Conservation (phyloP, 805 yeast species). For the Saccharomycopsis malanga region DNA sequence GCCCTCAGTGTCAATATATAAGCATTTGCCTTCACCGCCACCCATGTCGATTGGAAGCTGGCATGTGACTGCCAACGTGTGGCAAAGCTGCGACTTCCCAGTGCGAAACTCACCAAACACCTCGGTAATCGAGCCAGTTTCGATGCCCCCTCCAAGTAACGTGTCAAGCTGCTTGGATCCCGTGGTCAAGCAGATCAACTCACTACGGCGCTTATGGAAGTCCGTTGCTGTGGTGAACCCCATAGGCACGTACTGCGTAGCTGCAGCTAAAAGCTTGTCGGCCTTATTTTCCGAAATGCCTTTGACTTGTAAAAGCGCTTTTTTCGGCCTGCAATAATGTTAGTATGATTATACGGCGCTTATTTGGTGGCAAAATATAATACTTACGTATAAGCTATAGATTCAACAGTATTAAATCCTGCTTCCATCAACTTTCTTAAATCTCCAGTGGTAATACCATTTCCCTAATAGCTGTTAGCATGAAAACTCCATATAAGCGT, state of each 20-base stretch:
- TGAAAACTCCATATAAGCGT: slow-evolving; percentile 31
- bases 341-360: not conserved
- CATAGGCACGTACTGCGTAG: slow-evolving; percentile 82
- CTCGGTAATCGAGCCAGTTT: slow-evolving; percentile 95
- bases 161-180: slow-evolving; percentile 94
- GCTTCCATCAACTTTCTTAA: slow-evolving; percentile 72
- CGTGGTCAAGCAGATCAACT: slow-evolving; percentile 86
- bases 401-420: slow-evolving; percentile 84
- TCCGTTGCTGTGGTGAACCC: slow-evolving; percentile 98
- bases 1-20: slow-evolving; percentile 95
- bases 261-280: slow-evolving; percentile 73
- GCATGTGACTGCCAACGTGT: slow-evolving; percentile 93
- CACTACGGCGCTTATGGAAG: slow-evolving; percentile 82
- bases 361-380: not conserved
- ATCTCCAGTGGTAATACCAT: slow-evolving; percentile 79
- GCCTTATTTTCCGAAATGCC: slow-evolving; percentile 97
- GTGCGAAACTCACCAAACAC: slow-evolving; percentile 96
- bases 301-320: slow-evolving; percentile 66
- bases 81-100: slow-evolving; percentile 95
- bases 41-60: slow-evolving; percentile 95
- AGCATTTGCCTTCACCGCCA: slow-evolving; percentile 97
- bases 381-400: slow-evolving; percentile 74
- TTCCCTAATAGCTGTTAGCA: slow-evolving; percentile 45
- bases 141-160: slow-evolving; percentile 91
- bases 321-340: slow-evolving; percentile 46